A percentile compares a stretch with the other conserved stretches of the same genome.
These are phyloP conservation scores for Xerocomellus chrysenteron DNA, from an alignment of 768 basidiomycete species.

Conservation along the genomic window DNA sequence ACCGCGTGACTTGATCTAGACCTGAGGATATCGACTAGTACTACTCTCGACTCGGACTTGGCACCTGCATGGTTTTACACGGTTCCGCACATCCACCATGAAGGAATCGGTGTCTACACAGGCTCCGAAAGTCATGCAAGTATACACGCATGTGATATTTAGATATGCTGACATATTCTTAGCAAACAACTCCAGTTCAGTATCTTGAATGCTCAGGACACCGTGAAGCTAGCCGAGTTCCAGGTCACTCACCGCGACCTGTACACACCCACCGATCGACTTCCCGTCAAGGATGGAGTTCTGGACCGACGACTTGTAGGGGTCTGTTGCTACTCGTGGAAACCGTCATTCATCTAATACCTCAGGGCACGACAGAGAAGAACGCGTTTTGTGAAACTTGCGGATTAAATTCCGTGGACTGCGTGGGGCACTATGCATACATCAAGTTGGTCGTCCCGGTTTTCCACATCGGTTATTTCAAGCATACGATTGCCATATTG, in stretches of 20 bases:
- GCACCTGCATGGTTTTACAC: background rate
- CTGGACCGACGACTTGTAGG: constrained; percentile 87
- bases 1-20: background rate
- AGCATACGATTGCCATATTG: constrained; percentile 88
- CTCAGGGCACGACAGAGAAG: constrained; percentile 93
- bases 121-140: constrained; percentile 81
- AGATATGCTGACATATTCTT: constrained; percentile 12
- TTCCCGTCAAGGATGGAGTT: constrained; percentile 89
- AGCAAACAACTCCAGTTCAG: constrained; percentile 98
- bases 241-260: constrained; percentile 92
- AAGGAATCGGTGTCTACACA: constrained; percentile 81
- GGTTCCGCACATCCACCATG: constrained; percentile 35
- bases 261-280: constrained; percentile 79
- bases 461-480: constrained; percentile 98
- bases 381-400: constrained; percentile 92
- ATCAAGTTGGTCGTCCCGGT: constrained; percentile 96
- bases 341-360: background rate
- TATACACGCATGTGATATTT: constrained; percentile 1
- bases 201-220: constrained; percentile 89
- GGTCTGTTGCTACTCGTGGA: constrained; percentile 1
- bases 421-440: constrained; percentile 98
- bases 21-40: too few relatives aligned
- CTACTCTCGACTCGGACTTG: too few relatives aligned
- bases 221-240: constrained; percentile 94
- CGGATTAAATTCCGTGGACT: constrained; percentile 86